These are phyloP conservation scores for Umbelopsis ramanniana DNA, from an alignment of 192 early-diverging fungal species.

Conservation along the genomic window DNA sequence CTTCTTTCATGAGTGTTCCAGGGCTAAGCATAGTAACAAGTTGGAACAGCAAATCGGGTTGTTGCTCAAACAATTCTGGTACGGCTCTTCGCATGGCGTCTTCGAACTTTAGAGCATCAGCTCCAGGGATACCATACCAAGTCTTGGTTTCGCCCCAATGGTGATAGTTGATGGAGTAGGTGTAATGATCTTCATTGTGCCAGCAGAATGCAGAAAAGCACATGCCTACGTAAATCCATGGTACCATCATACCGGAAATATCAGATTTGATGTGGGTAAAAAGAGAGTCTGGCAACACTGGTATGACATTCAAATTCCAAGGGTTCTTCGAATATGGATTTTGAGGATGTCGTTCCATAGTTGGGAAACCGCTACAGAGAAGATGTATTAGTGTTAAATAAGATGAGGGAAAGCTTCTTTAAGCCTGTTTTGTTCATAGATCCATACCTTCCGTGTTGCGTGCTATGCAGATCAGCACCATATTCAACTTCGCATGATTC, in stretches of 20 bases:
- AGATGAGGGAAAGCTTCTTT: background rate
- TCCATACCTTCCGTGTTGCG: conserved; percentile 82
- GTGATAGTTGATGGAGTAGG: conserved; percentile 96
- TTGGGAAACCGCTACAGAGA: conserved; percentile 80
- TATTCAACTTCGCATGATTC: conserved; percentile 95
- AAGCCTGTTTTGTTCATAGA: background rate
- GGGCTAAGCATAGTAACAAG: conserved; percentile 92
- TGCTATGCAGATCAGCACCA: conserved; percentile 93
- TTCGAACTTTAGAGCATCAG: conserved; percentile 82
- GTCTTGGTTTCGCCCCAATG: conserved; percentile 98
- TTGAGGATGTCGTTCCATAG: conserved; percentile 61
- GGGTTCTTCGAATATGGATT: conserved; percentile 73
- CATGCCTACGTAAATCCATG: conserved; percentile 98
- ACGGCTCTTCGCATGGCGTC: conserved; percentile 76
- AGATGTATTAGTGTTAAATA: background rate
- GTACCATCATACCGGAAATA: conserved; percentile 97
- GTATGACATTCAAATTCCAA: conserved; percentile 91
- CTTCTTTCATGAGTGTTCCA: conserved; percentile 65
- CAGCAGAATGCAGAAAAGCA: conserved; percentile 96
- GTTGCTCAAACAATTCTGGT: conserved; percentile 87
- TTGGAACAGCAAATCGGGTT: conserved; percentile 94
- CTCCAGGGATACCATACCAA: conserved; percentile 94
- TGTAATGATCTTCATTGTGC: conserved; percentile 98
- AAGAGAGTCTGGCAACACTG: conserved; percentile 78
- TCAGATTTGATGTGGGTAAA: conserved; percentile 89